Evolutionary conservation across 208 protist species (phyloP).

Genomic region (Acanthamoeba triangularis): DNA sequence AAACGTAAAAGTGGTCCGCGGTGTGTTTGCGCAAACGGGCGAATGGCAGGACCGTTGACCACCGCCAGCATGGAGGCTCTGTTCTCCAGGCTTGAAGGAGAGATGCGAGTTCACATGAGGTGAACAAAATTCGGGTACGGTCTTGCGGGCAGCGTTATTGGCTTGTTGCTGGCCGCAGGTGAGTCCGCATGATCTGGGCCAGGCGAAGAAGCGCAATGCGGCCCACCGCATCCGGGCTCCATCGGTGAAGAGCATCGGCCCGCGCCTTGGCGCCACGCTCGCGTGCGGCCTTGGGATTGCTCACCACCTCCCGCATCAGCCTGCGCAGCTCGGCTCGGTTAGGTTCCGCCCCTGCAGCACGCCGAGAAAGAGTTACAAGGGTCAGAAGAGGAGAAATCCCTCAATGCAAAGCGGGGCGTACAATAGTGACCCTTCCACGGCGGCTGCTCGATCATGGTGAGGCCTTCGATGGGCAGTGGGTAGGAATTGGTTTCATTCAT

Average conservation of each 20-base stretch:
- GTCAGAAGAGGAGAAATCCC: not conserved
- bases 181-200: not conserved
- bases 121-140: too few relatives aligned
- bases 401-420: not conserved
- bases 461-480: conserved; percentile 60
- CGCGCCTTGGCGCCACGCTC: conserved; percentile 9
- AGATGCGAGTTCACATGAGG: too few relatives aligned
- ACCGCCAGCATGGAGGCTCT: too few relatives aligned
- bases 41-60: too few relatives aligned
- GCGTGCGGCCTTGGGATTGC: not conserved
- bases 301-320: conserved; percentile 69
- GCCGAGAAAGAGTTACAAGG: not conserved
- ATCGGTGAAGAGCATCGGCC: not conserved
- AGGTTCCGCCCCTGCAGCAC: conserved; percentile 45
- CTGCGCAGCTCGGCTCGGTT: not conserved
- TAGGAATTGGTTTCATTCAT: conserved; percentile 84
- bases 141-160: too few relatives aligned
- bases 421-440: conserved; percentile 65
- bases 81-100: too few relatives aligned
- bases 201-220: not conserved
- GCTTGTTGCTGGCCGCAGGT: not conserved
- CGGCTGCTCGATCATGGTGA: not conserved
- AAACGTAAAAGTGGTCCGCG: too few relatives aligned
- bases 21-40: too few relatives aligned
- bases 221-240: conserved; percentile 1